Evolutionary conservation across 306 rosid genomes (phyloP), one percentile per base, ranked within the genome.

Genomic region (Potentilla sterilis): DNA sequence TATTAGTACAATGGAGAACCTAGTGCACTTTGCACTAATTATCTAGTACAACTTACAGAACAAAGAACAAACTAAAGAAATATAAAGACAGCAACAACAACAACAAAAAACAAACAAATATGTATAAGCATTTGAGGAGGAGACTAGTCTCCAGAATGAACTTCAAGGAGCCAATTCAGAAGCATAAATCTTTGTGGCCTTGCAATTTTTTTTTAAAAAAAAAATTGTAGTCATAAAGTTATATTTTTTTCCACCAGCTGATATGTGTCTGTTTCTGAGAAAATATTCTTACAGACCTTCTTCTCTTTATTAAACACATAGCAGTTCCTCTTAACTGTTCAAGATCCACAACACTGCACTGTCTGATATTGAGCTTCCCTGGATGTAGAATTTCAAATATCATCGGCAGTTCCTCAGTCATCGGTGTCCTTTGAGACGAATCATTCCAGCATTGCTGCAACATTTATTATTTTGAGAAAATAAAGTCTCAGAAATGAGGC

Each of bases 281-380:
- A 35, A 48, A 76, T 73, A 34, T 43, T 22, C 51, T 37, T 67
- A 74, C 83, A 86, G 85, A 81, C 46, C 67, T 52, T 49, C 3
- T 46, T 66, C 40, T 84, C 89, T 76, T 80, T 74, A 54, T 90
- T 22, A 51, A 7, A 2, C 92, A 76, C 92, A 88, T 0, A 81
- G 9, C 44, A 41, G 10, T 41, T 41, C 44, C 44, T 41, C 1
- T 28, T 28, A 28, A 28, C 28, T 28, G 28, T 28, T 28, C 28
- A 28, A 28, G 28, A 28, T 28, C 28, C 28, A 28, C 28, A 28
- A 1, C 28, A 28, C 28, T 28, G 28, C 28, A 28, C 28, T 82
- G 81, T 38, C 61, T 75, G 65, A 87, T 68, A 58, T 82, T 44
- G 21, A 88, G 59, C 76, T 78, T 84, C 49, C 68, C 54, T 24